These are phyloP conservation scores for Russula sp. DNA, from an alignment of 768 basidiomycete genomes.

Conservation along the genomic window DNA sequence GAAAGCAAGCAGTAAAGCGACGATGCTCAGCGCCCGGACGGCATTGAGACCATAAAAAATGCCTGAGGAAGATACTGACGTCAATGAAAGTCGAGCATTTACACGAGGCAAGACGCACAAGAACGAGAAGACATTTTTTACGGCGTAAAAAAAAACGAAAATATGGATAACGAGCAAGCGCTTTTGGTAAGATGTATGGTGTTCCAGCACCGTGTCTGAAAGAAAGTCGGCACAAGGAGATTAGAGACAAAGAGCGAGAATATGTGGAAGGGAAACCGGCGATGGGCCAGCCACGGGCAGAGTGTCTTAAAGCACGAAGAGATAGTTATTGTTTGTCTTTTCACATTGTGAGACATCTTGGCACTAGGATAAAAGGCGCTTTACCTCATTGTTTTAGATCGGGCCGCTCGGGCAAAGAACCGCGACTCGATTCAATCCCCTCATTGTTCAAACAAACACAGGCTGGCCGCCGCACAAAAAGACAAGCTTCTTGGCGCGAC, in stretches of 20 bases:
- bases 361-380: not conserved
- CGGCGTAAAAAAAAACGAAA: not conserved
- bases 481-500: not conserved
- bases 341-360: not conserved
- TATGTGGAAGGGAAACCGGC: not conserved
- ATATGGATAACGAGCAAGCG: not conserved
- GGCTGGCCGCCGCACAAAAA: not conserved
- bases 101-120: conserved; percentile 1
- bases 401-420: not conserved
- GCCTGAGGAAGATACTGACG: conserved; percentile 31
- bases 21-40: conserved; percentile 72
- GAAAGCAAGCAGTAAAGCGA: conserved; percentile 74
- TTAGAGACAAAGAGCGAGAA: not conserved
- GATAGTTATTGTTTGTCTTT: not conserved
- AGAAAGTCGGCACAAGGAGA: not conserved
- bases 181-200: not conserved
- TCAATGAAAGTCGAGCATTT: not conserved
- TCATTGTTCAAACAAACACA: conserved; percentile 8
- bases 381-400: not conserved
- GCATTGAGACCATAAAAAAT: conserved; percentile 74
- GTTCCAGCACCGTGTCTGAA: conserved; percentile 22
- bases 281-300: not conserved
- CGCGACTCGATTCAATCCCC: not conserved
- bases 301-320: not conserved
- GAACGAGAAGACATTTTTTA: conserved; percentile 14